These are phyloP conservation scores for Diospyros kaki DNA, from an alignment of 148 eudicot species.

Conservation along the genomic window DNA sequence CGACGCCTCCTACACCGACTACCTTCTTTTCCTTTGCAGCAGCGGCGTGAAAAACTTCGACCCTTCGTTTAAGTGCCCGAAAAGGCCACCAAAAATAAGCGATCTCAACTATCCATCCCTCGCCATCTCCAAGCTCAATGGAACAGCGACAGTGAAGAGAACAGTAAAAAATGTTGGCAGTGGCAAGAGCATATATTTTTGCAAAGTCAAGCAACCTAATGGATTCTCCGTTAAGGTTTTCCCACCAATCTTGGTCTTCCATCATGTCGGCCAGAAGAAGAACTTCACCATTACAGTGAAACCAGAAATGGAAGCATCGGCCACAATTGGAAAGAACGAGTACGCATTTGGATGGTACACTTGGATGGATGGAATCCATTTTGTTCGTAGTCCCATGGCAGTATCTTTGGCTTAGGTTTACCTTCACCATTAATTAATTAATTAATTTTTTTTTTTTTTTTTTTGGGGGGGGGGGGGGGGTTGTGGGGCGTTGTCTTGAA, in stretches of 20 bases:
- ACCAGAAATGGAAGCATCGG: conserved; percentile 13
- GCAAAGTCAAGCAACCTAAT: conserved; percentile 42
- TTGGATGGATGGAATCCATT: conserved; percentile 66
- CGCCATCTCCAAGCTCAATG: conserved; percentile 52
- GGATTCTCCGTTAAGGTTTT: conserved; percentile 51
- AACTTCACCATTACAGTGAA: conserved; percentile 54
- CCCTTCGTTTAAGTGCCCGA: conserved; percentile 54
- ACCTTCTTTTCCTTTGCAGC: conserved; percentile 66
- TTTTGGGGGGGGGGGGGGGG: no score
- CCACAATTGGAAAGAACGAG: conserved; percentile 8
- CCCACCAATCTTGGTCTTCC: conserved; percentile 48
- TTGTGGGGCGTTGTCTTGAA: no score
- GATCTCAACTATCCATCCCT: conserved; percentile 73
- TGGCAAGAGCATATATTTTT: conserved; percentile 40
- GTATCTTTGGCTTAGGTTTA: conserved; percentile 41
- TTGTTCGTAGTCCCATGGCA: conserved; percentile 67
- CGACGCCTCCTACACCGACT: conserved; percentile 73
- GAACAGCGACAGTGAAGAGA: conserved; percentile 39
- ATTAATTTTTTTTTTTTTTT: not conserved
- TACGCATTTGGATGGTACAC: conserved; percentile 61
- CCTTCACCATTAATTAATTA: not conserved
- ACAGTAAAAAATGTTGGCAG: conserved; percentile 66
- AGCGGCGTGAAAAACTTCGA: conserved; percentile 28
- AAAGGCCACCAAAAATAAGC: conserved; percentile 28
- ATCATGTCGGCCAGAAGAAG: conserved; percentile 47